Percentiles rank a stretch among this genome's conserved stretches.
These are phyloP conservation scores for Postia placenta DNA, from an alignment of 768 basidiomycete species.

Conservation along the genomic window DNA sequence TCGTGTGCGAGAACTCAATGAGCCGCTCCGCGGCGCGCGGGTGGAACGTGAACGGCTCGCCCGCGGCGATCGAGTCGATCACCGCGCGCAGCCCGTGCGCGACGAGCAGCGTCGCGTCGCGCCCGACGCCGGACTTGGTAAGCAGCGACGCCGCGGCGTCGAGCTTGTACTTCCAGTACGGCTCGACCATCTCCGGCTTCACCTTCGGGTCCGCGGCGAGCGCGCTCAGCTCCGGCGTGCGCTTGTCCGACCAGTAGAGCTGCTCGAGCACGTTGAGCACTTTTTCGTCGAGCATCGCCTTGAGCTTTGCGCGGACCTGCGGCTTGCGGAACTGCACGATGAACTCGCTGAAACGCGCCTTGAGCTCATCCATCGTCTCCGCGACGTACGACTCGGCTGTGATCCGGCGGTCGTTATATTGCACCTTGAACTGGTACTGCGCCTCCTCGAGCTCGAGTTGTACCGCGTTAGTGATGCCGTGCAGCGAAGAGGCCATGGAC, in stretches of 20 bases:
- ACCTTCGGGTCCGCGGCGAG: conserved; percentile 68
- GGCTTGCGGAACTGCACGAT: conserved; percentile 85
- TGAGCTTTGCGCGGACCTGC: conserved; percentile 82
- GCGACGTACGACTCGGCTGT: conserved; percentile 97
- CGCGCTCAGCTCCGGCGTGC: conserved; percentile 64
- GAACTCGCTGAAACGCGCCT: conserved; percentile 82
- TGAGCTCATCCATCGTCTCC: conserved; percentile 91
- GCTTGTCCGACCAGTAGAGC: conserved; percentile 94
- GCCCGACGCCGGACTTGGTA: conserved; percentile 93
- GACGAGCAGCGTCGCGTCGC: conserved; percentile 90
- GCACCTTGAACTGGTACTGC: conserved; percentile 98
- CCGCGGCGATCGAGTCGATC: conserved; percentile 82
- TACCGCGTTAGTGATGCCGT: conserved; percentile 95
- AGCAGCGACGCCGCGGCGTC: conserved; percentile 89
- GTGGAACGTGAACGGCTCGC: conserved; percentile 91
- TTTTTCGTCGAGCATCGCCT: conserved; percentile 90
- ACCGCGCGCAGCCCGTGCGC: conserved; percentile 88
- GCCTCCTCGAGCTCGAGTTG: conserved; percentile 97
- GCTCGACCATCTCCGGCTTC: conserved; percentile 70
- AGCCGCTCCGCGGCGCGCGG: conserved; percentile 86
- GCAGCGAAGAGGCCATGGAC: conserved; percentile 93
- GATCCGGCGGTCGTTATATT: conserved; percentile 93
- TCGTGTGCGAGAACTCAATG: conserved; percentile 86
- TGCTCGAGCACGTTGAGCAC: conserved; percentile 97
- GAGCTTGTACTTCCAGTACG: conserved; percentile 95